phyloP scores from a whole-genome alignment of 805 yeast genomes.

The Candida saitoana region DNA sequence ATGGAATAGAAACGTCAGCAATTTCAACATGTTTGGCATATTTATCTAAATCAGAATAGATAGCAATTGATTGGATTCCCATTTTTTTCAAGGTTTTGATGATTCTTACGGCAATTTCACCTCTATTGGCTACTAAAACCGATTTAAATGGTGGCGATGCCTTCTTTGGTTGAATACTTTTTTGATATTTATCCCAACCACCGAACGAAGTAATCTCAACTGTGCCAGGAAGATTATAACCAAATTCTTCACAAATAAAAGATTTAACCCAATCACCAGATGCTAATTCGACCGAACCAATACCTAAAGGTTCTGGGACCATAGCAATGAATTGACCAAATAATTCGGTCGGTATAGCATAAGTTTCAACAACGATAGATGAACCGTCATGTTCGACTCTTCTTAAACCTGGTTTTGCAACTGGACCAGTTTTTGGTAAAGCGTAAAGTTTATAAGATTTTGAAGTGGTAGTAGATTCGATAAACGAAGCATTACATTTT shows the following conservation, averaged over 20 bases:
- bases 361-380: slow-evolving; percentile 71
- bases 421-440: slow-evolving; percentile 75
- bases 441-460: slow-evolving; percentile 73
- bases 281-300: slow-evolving; percentile 83
- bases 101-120: slow-evolving; percentile 95
- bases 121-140: slow-evolving; percentile 94
- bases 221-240: slow-evolving; percentile 69
- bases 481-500: slow-evolving; percentile 70
- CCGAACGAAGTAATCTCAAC: slow-evolving; percentile 81
- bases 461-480: slow-evolving; percentile 66
- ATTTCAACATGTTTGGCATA: slow-evolving; percentile 80
- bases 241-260: slow-evolving; percentile 89
- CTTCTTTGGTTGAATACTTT: slow-evolving; percentile 22
- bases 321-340: slow-evolving; percentile 81
- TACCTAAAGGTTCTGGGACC: slow-evolving; percentile 95
- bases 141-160: slow-evolving; percentile 75
- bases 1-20: slow-evolving; percentile 79
- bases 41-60: slow-evolving; percentile 86
- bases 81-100: slow-evolving; percentile 82
- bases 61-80: slow-evolving; percentile 75
- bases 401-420: slow-evolving; percentile 85
- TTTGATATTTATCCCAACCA: slow-evolving; percentile 76
- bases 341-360: slow-evolving; percentile 69
- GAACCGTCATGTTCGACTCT: slow-evolving; percentile 56
- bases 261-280: slow-evolving; percentile 86